phyloP scores from a whole-genome alignment of 1,139 yeast genomes.

The Lodderomyces metapsilosis region DNA sequence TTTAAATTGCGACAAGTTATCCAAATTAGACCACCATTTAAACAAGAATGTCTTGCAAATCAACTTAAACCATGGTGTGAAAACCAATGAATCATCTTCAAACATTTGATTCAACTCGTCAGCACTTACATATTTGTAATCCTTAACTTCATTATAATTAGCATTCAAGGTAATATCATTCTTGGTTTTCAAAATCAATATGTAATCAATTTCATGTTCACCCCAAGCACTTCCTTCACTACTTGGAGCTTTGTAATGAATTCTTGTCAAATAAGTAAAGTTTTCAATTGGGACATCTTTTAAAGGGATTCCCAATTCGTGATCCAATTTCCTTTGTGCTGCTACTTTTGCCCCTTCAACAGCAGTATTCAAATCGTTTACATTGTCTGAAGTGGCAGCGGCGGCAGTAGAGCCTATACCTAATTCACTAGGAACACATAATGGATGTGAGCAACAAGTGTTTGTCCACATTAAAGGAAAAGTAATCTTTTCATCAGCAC shows the following conservation, averaged over 20 bases:
- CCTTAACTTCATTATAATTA: conserved; percentile 83
- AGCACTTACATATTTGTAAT: conserved; percentile 68
- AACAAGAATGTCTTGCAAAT: conserved; percentile 89
- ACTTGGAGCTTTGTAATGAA: conserved; percentile 89
- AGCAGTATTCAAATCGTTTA: conserved; percentile 48
- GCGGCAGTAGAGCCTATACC: conserved; percentile 39
- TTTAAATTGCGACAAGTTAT: conserved; percentile 47
- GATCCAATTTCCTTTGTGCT: conserved; percentile 87
- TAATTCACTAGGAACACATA: conserved; percentile 77
- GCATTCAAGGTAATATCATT: conserved; percentile 51
- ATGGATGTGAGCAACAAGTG: conserved; percentile 97
- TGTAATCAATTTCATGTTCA: conserved; percentile 96
- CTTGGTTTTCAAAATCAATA: conserved; percentile 68
- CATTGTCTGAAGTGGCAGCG: conserved; percentile 23
- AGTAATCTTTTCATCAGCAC: conserved; percentile 95
- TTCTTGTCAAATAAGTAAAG: conserved; percentile 85
- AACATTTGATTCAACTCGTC: conserved; percentile 75
- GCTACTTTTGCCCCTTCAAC: conserved; percentile 81
- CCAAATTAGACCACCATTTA: conserved; percentile 88
- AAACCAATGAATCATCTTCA: conserved; percentile 55
- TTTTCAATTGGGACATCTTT: conserved; percentile 61
- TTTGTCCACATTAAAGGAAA: conserved; percentile 98
- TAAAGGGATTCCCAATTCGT: conserved; percentile 83
- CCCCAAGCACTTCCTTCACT: conserved; percentile 79
- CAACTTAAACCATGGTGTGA: conserved; percentile 97